Conservation (phyloP, 441 rosid genomes). For the Adansonia rubrostipa region DNA sequence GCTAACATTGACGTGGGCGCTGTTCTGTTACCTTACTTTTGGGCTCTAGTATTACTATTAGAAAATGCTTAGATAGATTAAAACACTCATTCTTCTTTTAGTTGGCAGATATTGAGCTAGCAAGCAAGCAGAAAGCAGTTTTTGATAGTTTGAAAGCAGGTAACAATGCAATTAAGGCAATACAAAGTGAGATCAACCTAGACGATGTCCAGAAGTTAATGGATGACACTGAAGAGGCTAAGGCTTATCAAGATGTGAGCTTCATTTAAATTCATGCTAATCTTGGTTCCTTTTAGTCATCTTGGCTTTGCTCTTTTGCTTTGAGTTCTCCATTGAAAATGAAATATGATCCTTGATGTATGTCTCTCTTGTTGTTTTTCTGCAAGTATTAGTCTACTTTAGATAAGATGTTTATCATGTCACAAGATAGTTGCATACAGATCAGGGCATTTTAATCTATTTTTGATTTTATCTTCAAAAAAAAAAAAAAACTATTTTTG, state of each 20-base stretch:
- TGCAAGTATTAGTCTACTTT: neutral
- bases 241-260: conserved; percentile 96
- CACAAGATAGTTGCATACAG: neutral
- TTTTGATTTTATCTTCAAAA: neutral
- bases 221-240: conserved; percentile 94
- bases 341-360: conserved; percentile 16
- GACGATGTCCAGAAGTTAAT: conserved; percentile 91
- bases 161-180: conserved; percentile 74
- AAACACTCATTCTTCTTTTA: conserved; percentile 24
- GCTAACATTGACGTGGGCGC: neutral
- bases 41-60: neutral
- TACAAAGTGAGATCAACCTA: conserved; percentile 81
- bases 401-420: conserved; percentile 6
- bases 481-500: neutral
- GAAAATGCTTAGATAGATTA: neutral
- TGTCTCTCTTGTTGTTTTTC: conserved; percentile 2
- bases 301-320: neutral
- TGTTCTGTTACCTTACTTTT: neutral
- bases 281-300: neutral
- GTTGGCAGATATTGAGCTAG: conserved; percentile 92
- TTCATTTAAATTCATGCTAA: conserved; percentile 22
- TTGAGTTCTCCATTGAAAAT: neutral
- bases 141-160: conserved; percentile 92
- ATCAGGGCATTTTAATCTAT: neutral
- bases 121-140: conserved; percentile 92